phyloP scores from a whole-genome alignment of 306 rosid species.

The Casuarina cunninghamiana region DNA sequence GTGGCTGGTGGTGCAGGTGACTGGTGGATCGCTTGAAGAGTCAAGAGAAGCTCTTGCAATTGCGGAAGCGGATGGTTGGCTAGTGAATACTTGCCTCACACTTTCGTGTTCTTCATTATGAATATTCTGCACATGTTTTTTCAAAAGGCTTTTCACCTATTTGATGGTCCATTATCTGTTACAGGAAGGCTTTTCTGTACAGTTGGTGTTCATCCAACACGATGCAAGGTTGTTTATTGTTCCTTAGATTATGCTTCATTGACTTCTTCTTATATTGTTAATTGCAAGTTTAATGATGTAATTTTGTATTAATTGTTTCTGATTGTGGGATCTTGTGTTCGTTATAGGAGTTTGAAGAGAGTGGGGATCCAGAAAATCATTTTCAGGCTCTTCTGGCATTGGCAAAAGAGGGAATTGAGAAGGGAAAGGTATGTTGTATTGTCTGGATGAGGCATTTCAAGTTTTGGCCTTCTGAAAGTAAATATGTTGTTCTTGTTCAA shows the following conservation, averaged over 20 bases:
- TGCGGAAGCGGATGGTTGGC: slow-evolving; percentile 86
- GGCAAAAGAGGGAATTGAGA: slow-evolving; percentile 87
- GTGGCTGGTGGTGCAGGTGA: slow-evolving; percentile 58
- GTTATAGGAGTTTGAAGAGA: slow-evolving; percentile 83
- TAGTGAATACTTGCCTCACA: not conserved
- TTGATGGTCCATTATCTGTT: slow-evolving; percentile 25
- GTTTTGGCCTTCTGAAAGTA: not conserved
- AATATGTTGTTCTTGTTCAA: not conserved
- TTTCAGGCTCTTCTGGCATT: slow-evolving; percentile 81
- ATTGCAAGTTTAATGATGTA: not conserved
- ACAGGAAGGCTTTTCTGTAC: slow-evolving; percentile 92
- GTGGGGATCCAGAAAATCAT: slow-evolving; percentile 89
- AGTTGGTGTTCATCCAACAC: slow-evolving; percentile 95
- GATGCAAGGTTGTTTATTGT: slow-evolving; percentile 76
- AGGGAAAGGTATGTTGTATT: slow-evolving; percentile 68
- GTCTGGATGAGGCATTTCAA: not conserved
- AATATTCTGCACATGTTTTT: slow-evolving; percentile 10
- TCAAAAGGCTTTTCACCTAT: slow-evolving; percentile 18
- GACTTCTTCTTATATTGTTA: not conserved
- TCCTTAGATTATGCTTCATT: slow-evolving; percentile 20
- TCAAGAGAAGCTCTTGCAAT: slow-evolving; percentile 87
- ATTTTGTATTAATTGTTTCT: slow-evolving; percentile 31
- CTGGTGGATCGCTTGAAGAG: slow-evolving; percentile 95
- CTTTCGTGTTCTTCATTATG: slow-evolving; percentile 9
- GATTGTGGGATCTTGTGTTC: slow-evolving; percentile 27